phyloP scores from a whole-genome alignment of 2,329 filamentous ascomycete genomes.

The Talaromyces sp. region DNA sequence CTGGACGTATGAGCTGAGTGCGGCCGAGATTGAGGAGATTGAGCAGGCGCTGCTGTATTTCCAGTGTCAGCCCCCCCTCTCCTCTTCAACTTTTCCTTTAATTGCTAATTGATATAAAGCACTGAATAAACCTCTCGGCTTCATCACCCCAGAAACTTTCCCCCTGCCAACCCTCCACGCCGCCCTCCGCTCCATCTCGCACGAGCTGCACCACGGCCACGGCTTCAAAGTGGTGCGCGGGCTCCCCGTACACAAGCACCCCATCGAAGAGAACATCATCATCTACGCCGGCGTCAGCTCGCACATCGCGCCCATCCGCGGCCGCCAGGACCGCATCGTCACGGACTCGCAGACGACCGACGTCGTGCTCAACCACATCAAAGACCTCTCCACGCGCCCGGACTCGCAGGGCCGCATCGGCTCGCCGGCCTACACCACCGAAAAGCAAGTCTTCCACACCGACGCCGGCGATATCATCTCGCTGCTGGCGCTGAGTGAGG shows the following conservation, averaged over 20 bases:
- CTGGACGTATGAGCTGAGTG: conserved; percentile 36
- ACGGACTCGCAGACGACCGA: conserved; percentile 24
- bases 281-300: conserved; percentile 41
- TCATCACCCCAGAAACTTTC: conserved; percentile 44
- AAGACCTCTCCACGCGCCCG: conserved; percentile 44
- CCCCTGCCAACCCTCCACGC: conserved; percentile 33
- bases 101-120: conserved; percentile 17
- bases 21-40: conserved; percentile 38
- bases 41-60: conserved; percentile 39
- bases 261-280: conserved; percentile 33
- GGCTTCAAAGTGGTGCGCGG: conserved; percentile 44
- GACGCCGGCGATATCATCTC: conserved; percentile 52
- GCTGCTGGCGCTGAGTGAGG: conserved; percentile 42
- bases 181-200: conserved; percentile 28
- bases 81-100: neutral
- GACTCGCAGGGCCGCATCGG: conserved; percentile 31
- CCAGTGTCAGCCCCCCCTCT: conserved; percentile 23
- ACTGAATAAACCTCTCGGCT: conserved; percentile 24
- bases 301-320: conserved; percentile 36
- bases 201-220: conserved; percentile 34
- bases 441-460: conserved; percentile 50
- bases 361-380: conserved; percentile 57
- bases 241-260: conserved; percentile 31
- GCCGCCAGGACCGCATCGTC: conserved; percentile 37
- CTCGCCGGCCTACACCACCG: conserved; percentile 39